phyloP scores from a whole-genome alignment of 2,329 filamentous ascomycete species.

The Aspergillus sp. region DNA sequence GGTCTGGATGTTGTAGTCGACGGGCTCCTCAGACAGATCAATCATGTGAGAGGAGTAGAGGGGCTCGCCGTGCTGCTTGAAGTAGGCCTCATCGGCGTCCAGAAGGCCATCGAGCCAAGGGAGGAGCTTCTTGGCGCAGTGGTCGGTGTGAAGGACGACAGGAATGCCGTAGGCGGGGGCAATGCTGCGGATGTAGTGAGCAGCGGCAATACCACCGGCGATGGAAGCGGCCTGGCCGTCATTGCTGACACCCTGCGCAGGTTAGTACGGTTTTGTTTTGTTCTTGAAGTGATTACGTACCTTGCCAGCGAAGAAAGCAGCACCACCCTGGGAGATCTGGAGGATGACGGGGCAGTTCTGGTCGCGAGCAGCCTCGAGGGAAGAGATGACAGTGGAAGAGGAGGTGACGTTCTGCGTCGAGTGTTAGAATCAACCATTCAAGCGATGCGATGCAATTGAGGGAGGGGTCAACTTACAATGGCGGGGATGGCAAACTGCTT shows the following conservation, averaged over 20 bases:
- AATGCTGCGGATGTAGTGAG: constrained; percentile 88
- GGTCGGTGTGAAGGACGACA: constrained; percentile 93
- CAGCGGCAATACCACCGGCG: constrained; percentile 80
- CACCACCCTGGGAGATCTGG: constrained; percentile 90
- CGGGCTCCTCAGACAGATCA: constrained; percentile 87
- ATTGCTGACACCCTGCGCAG: constrained; percentile 69
- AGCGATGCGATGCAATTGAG: background rate
- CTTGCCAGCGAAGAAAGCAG: constrained; percentile 90
- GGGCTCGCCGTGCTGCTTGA: constrained; percentile 88
- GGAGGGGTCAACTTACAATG: constrained; percentile 54
- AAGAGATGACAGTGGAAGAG: constrained; percentile 79
- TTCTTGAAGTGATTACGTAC: constrained; percentile 38
- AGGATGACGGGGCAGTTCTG: constrained; percentile 88
- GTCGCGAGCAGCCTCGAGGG: constrained; percentile 93
- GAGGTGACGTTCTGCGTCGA: constrained; percentile 76
- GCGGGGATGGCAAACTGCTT: constrained; percentile 86
- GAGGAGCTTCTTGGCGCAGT: constrained; percentile 99
- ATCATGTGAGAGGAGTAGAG: constrained; percentile 99
- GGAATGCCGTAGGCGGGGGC: constrained; percentile 86
- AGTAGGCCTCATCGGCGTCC: constrained; percentile 89
- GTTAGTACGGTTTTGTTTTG: background rate
- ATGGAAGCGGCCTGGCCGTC: constrained; percentile 84
- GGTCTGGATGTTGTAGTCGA: constrained; percentile 87
- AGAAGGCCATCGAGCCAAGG: constrained; percentile 97
- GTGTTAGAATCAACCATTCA: background rate